Base-by-base conservation (phyloP, 2,329 filamentous ascomycete species). In the Colletotrichum tropicicola region DNA sequence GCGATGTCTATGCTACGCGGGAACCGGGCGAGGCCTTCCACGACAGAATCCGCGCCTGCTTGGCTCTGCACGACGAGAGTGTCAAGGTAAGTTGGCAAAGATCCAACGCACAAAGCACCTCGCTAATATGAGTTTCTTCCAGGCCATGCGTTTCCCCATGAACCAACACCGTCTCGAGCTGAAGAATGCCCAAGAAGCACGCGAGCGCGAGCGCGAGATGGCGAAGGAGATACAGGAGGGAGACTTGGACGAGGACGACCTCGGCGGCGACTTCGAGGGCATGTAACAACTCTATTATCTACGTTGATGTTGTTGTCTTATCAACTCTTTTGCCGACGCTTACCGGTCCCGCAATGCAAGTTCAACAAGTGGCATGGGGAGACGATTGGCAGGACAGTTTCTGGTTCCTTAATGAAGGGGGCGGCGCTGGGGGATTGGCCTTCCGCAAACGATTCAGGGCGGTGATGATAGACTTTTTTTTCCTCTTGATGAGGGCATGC, bases 131-230 rank as follows among this genome's bases (percentile, higher is more conserved):
- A 48, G 4, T 1, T 3, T 35, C 47, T 45, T 65, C 6, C 54
- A 95, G 92, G 95, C 96, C 25, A 99, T 99, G 96, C 90, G 96
- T 59, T 99, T 98, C 81, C 96, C 96, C 3, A 98, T 98, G 95
- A 98, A 99, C 83, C 96, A 98, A 80, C 96, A 99, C 80, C 89
- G 96, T 17, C 85, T 98, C 59, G 96, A 99, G 80, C 87, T 99
- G 59, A 98, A 98, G 87, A 98, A 97, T 73, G 96, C 96, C 0
- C 95, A 98, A 79, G 97, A 99, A 80, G 96, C 96, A n/a, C 88
- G 96, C 53, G 96, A 99, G 79, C 88, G 96, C 19, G 96, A 99
- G 84, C 88, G 96, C 17, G 96, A 99, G 81, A 89, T 99, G 85
- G 96, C 94, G 68, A 98, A 98, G 86, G 96, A 99, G 84, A 98